Evolutionary conservation across 208 protist species (phyloP).

Genomic region (Trypanosoma avium): DNA sequence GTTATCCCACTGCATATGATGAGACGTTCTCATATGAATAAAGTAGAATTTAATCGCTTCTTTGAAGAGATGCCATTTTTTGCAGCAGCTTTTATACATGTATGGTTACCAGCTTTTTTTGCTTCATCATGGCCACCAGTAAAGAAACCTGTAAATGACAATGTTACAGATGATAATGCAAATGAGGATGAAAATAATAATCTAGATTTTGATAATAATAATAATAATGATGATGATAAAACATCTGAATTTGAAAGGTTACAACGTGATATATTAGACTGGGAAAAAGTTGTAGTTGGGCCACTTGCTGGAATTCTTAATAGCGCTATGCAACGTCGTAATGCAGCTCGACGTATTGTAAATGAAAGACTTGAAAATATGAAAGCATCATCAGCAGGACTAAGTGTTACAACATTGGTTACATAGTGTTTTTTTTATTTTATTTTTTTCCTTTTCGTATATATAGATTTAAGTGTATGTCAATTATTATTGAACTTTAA

Average conservation of each 20-base stretch:
- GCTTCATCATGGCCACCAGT: constrained; percentile 17
- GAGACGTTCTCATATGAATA: constrained; percentile 69
- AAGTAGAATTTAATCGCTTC: constrained; percentile 48
- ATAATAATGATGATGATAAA: not conserved
- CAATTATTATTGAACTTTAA: too few species aligned
- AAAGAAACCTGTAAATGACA: constrained; percentile 10
- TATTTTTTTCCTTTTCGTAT: constrained; percentile 26
- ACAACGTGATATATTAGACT: not conserved
- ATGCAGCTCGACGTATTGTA: constrained; percentile 10
- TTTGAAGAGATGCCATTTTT: constrained; percentile 74
- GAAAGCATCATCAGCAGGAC: constrained; percentile 2
- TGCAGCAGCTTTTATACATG: constrained; percentile 61
- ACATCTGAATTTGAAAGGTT: not conserved
- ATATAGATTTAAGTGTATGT: too few species aligned
- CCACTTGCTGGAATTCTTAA: constrained; percentile 3
- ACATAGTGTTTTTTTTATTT: constrained; percentile 11
- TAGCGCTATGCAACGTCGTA: constrained; percentile 5
- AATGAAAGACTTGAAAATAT: constrained; percentile 17
- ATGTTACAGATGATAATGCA: not conserved
- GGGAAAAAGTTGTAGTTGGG: constrained; percentile 13
- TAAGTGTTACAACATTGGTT: not conserved
- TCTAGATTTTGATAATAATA: not conserved
- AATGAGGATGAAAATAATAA: not conserved
- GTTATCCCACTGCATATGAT: constrained; percentile 68
- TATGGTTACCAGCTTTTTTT: constrained; percentile 54